Conservation (phyloP, 2,329 filamentous ascomycete genomes). For the Thelonectria blattea region DNA sequence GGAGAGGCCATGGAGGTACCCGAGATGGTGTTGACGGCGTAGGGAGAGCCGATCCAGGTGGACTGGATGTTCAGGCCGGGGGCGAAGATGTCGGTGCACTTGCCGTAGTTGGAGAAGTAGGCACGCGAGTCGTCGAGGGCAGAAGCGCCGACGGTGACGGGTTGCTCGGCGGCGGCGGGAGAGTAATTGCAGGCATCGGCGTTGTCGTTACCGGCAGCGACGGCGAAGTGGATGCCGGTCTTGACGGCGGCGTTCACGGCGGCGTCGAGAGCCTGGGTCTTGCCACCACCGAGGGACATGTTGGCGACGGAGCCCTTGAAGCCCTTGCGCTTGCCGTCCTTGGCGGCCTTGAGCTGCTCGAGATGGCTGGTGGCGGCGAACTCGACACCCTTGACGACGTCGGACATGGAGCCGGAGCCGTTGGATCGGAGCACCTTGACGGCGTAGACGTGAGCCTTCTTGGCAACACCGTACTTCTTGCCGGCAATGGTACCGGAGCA, state of each 20-base stretch:
- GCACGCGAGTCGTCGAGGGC: constrained; percentile 93
- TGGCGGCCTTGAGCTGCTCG: constrained; percentile 76
- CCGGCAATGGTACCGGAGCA: constrained; percentile 98
- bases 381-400: constrained; percentile 98
- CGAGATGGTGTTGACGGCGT: constrained; percentile 98
- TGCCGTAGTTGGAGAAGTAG: constrained; percentile 99
- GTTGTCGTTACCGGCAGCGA: constrained; percentile 98
- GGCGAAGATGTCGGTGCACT: constrained; percentile 99
- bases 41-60: constrained; percentile 97
- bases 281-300: constrained; percentile 98
- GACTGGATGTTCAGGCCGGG: constrained; percentile 96
- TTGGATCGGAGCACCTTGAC: constrained; percentile 99
- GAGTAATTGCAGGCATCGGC: constrained; percentile 99
- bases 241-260: constrained; percentile 93
- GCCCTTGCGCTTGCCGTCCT: constrained; percentile 88
- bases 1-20: constrained; percentile 99
- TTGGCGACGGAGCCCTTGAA: constrained; percentile 99
- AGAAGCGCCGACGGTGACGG: constrained; percentile 94
- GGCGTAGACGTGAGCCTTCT: constrained; percentile 96
- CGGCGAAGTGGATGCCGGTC: constrained; percentile 94
- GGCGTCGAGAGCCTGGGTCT: constrained; percentile 87
- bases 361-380: constrained; percentile 84
- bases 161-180: constrained; percentile 87
- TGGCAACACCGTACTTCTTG: constrained; percentile 99
- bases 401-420: constrained; percentile 97